Evolutionary conservation across 257 asterid species (phyloP).

Genomic region (Lantana camara): DNA sequence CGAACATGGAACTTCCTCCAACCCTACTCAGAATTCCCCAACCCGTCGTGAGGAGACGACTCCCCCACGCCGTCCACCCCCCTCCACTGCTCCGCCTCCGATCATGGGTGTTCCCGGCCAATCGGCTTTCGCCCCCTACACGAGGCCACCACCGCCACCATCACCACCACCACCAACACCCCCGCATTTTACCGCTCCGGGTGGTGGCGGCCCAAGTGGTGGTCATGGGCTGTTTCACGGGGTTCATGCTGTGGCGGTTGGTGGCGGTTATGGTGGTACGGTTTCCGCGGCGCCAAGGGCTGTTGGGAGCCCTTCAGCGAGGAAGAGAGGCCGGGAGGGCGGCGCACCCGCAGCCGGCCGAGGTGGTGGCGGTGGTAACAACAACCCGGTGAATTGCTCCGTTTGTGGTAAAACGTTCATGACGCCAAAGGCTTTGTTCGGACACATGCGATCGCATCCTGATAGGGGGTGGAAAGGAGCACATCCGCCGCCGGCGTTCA

Average conservation of each 20-base stretch:
- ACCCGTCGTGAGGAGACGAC: no score
- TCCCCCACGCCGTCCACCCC: no score
- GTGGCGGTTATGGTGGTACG: no score
- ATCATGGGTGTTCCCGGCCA: no score
- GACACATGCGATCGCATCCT: constrained; percentile 51
- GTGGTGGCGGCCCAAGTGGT: no score
- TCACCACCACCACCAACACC: not conserved
- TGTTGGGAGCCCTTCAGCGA: constrained; percentile 15
- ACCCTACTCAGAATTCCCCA: no score
- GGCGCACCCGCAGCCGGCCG: not conserved
- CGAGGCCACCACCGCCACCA: not conserved
- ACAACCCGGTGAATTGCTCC: constrained; percentile 17
- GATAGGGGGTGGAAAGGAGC: constrained; percentile 45
- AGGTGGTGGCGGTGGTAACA: not conserved
- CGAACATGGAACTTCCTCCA: no score
- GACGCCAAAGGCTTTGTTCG: constrained; percentile 31
- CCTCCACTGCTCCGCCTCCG: no score
- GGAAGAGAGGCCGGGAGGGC: constrained; percentile 21
- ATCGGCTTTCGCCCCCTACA: no score
- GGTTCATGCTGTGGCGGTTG: no score
- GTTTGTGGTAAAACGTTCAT: constrained; percentile 20
- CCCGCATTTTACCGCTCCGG: no score
- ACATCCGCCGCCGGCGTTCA: constrained; percentile 37
- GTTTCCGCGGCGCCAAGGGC: not conserved
- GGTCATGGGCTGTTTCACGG: not conserved